Conservation (phyloP, 2,329 filamentous ascomycete genomes). For the Pseudogymnoascus sp. region DNA sequence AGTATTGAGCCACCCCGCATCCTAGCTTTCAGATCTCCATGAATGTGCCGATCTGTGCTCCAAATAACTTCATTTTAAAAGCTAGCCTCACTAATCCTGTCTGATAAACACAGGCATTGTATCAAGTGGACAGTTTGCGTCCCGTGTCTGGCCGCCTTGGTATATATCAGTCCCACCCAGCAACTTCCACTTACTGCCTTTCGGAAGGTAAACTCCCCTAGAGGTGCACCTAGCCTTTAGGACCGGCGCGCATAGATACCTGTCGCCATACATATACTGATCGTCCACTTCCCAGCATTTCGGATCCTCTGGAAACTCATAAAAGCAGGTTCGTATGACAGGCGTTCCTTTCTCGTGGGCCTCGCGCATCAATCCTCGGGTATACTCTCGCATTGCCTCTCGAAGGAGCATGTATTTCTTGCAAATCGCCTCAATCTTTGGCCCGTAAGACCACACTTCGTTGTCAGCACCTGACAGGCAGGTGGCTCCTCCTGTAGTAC, state of each 20-base stretch:
- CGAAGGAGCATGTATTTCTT: constrained; percentile 49
- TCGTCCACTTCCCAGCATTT: constrained; percentile 48
- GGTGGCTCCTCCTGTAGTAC: constrained; percentile 15
- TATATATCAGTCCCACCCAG: constrained; percentile 29
- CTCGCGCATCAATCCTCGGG: constrained; percentile 46
- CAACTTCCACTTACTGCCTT: constrained; percentile 35
- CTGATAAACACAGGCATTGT: constrained; percentile 38
- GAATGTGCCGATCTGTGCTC: too few species aligned
- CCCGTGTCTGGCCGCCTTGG: constrained; percentile 33
- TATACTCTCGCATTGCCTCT: constrained; percentile 51
- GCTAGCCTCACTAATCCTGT: not conserved
- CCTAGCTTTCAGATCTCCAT: not conserved
- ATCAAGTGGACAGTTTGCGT: constrained; percentile 36
- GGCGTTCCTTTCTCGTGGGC: constrained; percentile 52
- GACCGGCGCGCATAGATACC: constrained; percentile 51
- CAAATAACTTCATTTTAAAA: not conserved
- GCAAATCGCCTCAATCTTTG: constrained; percentile 51
- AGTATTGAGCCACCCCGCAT: not conserved
- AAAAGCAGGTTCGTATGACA: constrained; percentile 54
- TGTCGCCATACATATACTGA: constrained; percentile 56
- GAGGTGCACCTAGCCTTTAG: constrained; percentile 38
- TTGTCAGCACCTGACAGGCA: constrained; percentile 41
- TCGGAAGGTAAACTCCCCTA: constrained; percentile 45
- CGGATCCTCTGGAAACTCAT: constrained; percentile 50
- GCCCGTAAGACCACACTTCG: constrained; percentile 60